Evolutionary conservation across 2,329 filamentous ascomycete species (phyloP), one percentile per base, ranked within the genome.

Genomic region (Calonectria hongkongensis): DNA sequence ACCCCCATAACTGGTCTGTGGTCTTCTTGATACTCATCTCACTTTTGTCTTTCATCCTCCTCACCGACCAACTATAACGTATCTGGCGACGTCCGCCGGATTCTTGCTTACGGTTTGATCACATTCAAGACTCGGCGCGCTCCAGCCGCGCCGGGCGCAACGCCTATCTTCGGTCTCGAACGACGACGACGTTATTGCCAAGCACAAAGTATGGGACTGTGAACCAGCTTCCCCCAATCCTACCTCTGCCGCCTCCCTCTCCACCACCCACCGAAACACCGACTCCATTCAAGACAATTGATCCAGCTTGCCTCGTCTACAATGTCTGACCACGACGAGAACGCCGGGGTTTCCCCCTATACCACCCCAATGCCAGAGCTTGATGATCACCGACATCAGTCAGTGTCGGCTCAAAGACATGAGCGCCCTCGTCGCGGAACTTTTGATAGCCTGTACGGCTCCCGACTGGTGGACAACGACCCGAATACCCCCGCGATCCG

Each of bases 361-460:
- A 91, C 91, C 84, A 92, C 93, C 70, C 94, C 94, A 16, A 91
- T 95, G 73, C 93, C 93, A 74, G 93, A 96, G 82, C 89, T 98
- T 60, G 95, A 98, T 82, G 95, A 98, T 83, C 96, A 98, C 86
- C 94, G 95, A 71, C 88, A 92, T 81, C 93, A 94, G 81, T 84
- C 88, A 5, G 84, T 88, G 28, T 90, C 92, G 45, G 84, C 92
- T 28, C 92, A 91, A 72, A 90, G 91, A 54, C 84, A 86, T 39
- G 90, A 92, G 43, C 88, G 91, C 21, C 86, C 89, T 71, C 91
- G 94, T 68, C 89, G 94, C 68, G 94, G 94, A 48, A 96, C 94
- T 3, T 91, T 94, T 76, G 94, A 94, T 76, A 95, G 93, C 67
- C 87, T 94, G 5, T 91, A 92, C 73, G 89, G 89, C 60, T 83